Conservation (phyloP, 2,329 filamentous ascomycete species). For the Raffaelea arxii region DNA sequence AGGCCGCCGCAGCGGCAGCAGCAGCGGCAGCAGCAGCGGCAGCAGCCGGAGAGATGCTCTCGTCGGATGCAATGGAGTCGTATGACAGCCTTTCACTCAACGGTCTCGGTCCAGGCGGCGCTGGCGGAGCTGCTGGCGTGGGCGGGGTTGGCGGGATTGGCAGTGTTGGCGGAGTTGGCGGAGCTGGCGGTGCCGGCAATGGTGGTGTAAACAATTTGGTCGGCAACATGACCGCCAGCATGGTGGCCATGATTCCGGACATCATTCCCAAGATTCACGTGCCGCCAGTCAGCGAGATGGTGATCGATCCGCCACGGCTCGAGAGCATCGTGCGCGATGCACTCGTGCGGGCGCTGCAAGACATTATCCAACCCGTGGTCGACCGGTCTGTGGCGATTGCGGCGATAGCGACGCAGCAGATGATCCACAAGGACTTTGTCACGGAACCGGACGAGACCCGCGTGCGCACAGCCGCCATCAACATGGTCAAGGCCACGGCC, state of each 20-base stretch:
- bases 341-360: slow-evolving; percentile 80
- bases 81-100: slow-evolving; percentile 79
- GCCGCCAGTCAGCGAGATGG: slow-evolving; percentile 70
- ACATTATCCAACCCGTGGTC: slow-evolving; percentile 96
- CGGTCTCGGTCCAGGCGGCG: slow-evolving; percentile 56
- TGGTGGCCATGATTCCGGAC: slow-evolving; percentile 75
- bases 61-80: slow-evolving; percentile 61
- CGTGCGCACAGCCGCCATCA: slow-evolving; percentile 76
- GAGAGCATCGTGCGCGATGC: slow-evolving; percentile 75
- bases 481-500: slow-evolving; percentile 89
- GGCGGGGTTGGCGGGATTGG: no score
- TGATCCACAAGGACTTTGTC: slow-evolving; percentile 93
- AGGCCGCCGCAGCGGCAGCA: slow-evolving; percentile 48
- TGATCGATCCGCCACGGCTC: slow-evolving; percentile 59
- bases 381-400: slow-evolving; percentile 97
- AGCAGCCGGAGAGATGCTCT: no score
- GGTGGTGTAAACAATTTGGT: slow-evolving; percentile 73
- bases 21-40: no score
- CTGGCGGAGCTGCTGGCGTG: no score
- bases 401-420: slow-evolving; percentile 89
- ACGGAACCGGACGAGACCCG: slow-evolving; percentile 86
- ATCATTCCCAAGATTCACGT: slow-evolving; percentile 70
- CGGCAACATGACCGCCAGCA: slow-evolving; percentile 58
- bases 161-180: no score
- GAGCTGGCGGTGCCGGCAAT: slow-evolving; percentile 2